A percentile compares a stretch with the other conserved stretches of the same genome.
Evolutionary conservation across 73 alveolate genomes (phyloP).

Genomic region (Paramecium caudatum): DNA sequence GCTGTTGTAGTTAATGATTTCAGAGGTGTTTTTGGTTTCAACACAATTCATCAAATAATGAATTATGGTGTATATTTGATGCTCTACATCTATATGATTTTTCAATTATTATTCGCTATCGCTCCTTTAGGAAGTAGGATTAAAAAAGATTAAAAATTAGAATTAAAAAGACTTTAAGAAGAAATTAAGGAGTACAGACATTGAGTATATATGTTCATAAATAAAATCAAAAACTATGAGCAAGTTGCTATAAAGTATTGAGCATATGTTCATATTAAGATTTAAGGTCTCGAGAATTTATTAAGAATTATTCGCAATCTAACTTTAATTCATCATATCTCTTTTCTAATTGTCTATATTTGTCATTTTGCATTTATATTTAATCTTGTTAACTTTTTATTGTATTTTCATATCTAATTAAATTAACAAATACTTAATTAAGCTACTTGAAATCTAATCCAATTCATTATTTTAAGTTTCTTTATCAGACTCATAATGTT

Average conservation of each 20-base stretch:
- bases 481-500: slow-evolving; percentile 25
- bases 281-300: slow-evolving; percentile 53
- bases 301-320: slow-evolving; percentile 24
- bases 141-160: slow-evolving; percentile 13
- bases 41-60: slow-evolving; percentile 36
- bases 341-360: slow-evolving; percentile 19
- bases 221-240: slow-evolving; percentile 32
- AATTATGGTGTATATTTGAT: slow-evolving; percentile 23
- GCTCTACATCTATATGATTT: slow-evolving; percentile 16
- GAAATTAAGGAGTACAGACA: slow-evolving; percentile 28
- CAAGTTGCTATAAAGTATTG: slow-evolving; percentile 45
- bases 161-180: slow-evolving; percentile 21
- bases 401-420: slow-evolving; percentile 28
- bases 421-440: slow-evolving; percentile 35
- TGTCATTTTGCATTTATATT: not conserved
- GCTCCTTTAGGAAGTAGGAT: slow-evolving; percentile 46
- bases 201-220: slow-evolving; percentile 28
- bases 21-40: slow-evolving; percentile 34
- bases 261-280: slow-evolving; percentile 63
- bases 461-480: not conserved
- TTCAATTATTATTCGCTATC: slow-evolving; percentile 9
- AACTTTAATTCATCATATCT: slow-evolving; percentile 11
- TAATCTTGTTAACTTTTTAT: slow-evolving; percentile 31
- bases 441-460: not conserved
- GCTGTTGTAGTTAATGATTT: slow-evolving; percentile 38